Evolutionary conservation across 2,329 filamentous ascomycete species (phyloP).

Genomic region (Emergomyces pasteurianus): DNA sequence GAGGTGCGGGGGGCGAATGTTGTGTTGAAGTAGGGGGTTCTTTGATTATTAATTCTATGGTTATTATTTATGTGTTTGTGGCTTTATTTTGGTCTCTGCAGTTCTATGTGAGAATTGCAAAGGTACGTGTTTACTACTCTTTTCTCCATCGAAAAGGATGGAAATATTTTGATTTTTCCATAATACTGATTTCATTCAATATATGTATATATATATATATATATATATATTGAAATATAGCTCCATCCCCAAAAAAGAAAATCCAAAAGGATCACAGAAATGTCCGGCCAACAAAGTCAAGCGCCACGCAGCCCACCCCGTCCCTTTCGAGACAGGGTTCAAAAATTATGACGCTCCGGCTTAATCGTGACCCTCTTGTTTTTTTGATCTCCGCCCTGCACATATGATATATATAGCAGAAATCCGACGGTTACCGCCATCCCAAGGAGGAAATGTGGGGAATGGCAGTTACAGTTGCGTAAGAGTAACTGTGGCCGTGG

Average conservation of each 20-base stretch:
- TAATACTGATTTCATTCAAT: neutral
- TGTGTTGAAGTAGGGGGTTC: slow-evolving; percentile 60
- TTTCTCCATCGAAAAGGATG: neutral
- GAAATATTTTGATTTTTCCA: neutral
- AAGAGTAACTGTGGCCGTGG: slow-evolving; percentile 41
- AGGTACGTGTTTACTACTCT: neutral
- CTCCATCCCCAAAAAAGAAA: neutral
- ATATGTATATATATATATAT: no score
- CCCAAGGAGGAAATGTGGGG: slow-evolving; percentile 42
- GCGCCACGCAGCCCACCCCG: slow-evolving; percentile 71
- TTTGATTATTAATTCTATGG: no score
- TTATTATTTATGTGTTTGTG: no score
- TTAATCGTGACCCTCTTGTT: slow-evolving; percentile 71
- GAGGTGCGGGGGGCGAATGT: slow-evolving; percentile 87
- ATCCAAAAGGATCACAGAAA: slow-evolving; percentile 14
- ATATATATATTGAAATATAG: no score
- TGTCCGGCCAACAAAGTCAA: slow-evolving; percentile 96
- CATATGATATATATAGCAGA: slow-evolving; percentile 38
- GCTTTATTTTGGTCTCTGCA: neutral
- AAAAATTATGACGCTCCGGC: slow-evolving; percentile 80
- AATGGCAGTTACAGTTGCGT: slow-evolving; percentile 47
- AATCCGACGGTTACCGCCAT: slow-evolving; percentile 56
- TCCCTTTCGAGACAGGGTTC: slow-evolving; percentile 67
- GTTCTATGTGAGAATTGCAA: neutral
- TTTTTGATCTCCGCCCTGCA: slow-evolving; percentile 62